Evolutionary conservation across 2,329 filamentous ascomycete species (phyloP).

Genomic region (Fusarium coicis): DNA sequence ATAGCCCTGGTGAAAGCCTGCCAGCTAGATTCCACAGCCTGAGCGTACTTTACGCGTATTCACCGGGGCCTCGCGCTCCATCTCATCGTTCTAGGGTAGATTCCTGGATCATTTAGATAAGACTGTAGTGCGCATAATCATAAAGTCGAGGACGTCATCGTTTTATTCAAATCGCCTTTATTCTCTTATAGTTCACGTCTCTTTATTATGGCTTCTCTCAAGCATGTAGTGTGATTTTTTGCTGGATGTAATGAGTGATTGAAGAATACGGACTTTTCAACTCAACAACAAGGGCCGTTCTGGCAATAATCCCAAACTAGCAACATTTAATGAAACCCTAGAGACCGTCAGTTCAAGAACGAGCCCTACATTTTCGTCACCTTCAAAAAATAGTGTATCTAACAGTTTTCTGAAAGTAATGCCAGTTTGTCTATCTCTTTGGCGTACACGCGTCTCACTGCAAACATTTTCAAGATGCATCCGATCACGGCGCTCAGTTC

Average conservation of each 20-base stretch:
- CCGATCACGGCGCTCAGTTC: background rate
- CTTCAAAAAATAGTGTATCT: rapidly evolving
- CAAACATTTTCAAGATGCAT: background rate
- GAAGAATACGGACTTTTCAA: rapidly evolving
- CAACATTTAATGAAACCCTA: no score
- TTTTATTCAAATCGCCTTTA: rapidly evolving
- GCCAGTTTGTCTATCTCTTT: background rate
- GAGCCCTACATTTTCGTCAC: rapidly evolving
- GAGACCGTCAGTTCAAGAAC: no score
- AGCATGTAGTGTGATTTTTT: no score
- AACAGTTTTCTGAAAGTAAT: background rate
- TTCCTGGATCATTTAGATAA: background rate
- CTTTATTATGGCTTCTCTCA: rapidly evolving
- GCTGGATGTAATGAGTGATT: rapidly evolving
- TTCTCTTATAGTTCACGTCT: rapidly evolving
- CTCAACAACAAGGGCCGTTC: no score
- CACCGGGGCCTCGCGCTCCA: background rate
- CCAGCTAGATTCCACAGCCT: background rate
- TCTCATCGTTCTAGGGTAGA: background rate
- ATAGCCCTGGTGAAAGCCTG: background rate
- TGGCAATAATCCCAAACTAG: no score
- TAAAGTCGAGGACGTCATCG: rapidly evolving
- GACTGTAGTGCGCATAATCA: rapidly evolving
- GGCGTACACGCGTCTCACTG: background rate
- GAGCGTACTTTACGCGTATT: background rate